Evolutionary conservation across 2,329 filamentous ascomycete genomes (phyloP), one percentile per base, ranked within the genome.

Genomic region (Neofusicoccum ribis): DNA sequence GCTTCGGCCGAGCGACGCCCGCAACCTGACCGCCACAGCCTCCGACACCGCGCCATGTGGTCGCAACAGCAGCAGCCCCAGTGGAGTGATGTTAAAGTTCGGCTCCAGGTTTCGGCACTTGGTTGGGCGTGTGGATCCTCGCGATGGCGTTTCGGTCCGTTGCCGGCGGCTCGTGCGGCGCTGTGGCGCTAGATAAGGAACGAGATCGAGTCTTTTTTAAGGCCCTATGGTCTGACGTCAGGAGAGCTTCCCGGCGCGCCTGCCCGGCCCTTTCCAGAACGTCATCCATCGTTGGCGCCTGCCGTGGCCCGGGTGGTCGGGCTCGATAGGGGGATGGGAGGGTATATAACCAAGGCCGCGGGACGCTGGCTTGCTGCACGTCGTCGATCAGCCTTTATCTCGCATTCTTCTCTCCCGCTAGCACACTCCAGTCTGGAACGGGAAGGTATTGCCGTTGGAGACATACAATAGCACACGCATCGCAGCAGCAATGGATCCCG

Each of bases 101-200:
- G 54, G 54, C 54, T 59, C 54, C 54, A 59, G 39, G 15, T 56
- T 34, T 59, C 54, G 54, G 54, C 54, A 59, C 54, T 59, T 59
- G 50, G 50, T 23, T n/a, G 27, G n/a, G 9, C 3, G 36, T 12
- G 39, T 20, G 23, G 15, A 23, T 51, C 49, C 6, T 51, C 15
- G 14, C 15, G 11, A 11, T 39, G 5, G 27, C 31, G n/a, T 15
- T 39, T 41, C 36, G 51, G 41, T 5, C 41, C 11, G 37, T 43
- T 41, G 27, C 27, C 39, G 54, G 12, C 8, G 39, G 39, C 27
- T 37, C 49, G 49, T 36, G 27, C 41, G 54, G 27, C 27, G 39
- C 39, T 36, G 54, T 34, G 54, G 39, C 39, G 41, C 23, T 9
- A 39, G 51, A 41, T 37, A 14, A 17, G 17, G 15, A 9, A 14